Conservation (phyloP, 331 rosid species). For the Pyracantha coccinea region DNA sequence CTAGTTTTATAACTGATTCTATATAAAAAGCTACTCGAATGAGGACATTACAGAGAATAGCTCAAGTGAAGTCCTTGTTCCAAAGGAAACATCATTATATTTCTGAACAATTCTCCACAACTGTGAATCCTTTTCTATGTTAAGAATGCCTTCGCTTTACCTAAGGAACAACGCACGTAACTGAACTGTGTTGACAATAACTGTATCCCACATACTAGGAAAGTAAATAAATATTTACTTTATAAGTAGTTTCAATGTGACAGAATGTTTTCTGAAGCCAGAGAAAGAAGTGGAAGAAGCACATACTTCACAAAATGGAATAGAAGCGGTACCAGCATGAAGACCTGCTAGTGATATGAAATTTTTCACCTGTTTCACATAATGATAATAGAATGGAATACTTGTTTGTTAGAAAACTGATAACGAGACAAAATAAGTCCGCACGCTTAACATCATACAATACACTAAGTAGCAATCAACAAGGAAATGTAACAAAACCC, state of each 20-base stretch:
- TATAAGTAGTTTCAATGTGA: not conserved
- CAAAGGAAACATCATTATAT: not conserved
- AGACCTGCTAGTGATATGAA: conserved; percentile 70
- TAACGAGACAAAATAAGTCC: not conserved
- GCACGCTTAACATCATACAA: not conserved
- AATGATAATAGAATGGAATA: conserved; percentile 1
- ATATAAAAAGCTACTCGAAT: not conserved
- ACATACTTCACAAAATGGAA: conserved; percentile 72
- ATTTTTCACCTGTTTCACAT: conserved; percentile 53
- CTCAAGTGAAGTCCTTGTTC: not conserved
- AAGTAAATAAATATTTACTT: not conserved
- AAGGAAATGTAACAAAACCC: not conserved
- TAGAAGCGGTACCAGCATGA: conserved; percentile 79
- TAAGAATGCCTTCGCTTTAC: not conserved
- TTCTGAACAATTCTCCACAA: not conserved
- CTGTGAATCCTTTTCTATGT: not conserved
- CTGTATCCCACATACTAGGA: not conserved
- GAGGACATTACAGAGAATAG: not conserved
- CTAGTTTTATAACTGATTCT: not conserved
- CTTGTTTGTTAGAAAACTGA: not conserved
- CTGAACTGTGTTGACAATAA: not conserved
- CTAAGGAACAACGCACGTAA: not conserved
- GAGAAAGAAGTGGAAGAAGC: conserved; percentile 5
- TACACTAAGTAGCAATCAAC: not conserved
- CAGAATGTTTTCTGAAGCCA: not conserved